Base-by-base conservation (phyloP, 805 yeast genomes). In the Myxozyma mucilagina region DNA sequence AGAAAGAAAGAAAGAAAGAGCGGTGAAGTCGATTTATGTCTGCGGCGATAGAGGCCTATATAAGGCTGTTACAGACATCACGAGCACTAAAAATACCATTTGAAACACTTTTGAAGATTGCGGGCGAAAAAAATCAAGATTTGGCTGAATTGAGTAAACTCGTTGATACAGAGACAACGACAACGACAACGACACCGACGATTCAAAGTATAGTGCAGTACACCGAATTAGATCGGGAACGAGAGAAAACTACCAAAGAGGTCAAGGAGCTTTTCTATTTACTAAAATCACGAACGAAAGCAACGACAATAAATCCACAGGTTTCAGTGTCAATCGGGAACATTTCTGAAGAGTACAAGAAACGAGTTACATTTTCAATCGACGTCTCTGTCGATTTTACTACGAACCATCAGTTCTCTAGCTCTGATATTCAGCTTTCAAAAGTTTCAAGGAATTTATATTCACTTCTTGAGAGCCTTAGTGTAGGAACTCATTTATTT, bases 391-490 rank as follows among this genome's bases (percentile, higher is more conserved):
- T 49, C 39, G 32, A 49, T 49, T 49, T 49, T 14, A 36, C 18
- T 11, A 31, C 10, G 13, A 47, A 13, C 1, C 41, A 38, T 5
- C n/a, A 38, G 3, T 38, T 38, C 41, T 38, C 41, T 3, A 38
- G 18, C 16, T 20, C 18, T 18, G 48, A 44, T 44, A 31, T 29
- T 29, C 8, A 44, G 18, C 32, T 29, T 10, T 16, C 34, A 9
- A 9, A 20, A 24, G 31, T 16, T 10, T 41, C 45, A 10, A 10
- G 20, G 18, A 20, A 10, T 41, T 16, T 41, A n/a, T 41, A 14
- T n/a, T 8, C 14, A 9, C 20, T 41, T 2, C 81, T 84, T 55
- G 94, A 90, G 67, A 80, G 81, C 0, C 73, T 94, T 14, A 65
- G 75, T 1, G 87, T 94, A 1, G 89, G 87, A 68, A 61, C 70